phyloP scores from a whole-genome alignment of 129 eudicot species.

The Glebionis coronaria region DNA sequence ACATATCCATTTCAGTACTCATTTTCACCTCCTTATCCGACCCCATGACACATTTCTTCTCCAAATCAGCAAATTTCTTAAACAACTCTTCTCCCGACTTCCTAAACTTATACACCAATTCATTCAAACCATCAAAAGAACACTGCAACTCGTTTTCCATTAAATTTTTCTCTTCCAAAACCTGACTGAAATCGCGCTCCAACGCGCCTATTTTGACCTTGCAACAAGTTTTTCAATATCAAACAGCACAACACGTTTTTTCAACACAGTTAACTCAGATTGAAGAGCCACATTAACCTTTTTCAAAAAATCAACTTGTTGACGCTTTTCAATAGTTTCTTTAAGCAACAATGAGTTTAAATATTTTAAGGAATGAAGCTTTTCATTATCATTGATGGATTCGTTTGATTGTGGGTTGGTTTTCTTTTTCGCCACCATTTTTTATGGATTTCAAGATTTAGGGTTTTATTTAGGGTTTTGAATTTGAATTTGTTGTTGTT shows the following conservation, averaged over 20 bases:
- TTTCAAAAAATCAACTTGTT: slow-evolving; percentile 52
- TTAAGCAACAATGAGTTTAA: slow-evolving; percentile 61
- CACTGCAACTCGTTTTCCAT: slow-evolving; percentile 38
- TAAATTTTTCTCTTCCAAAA: slow-evolving; percentile 37
- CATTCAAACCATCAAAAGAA: slow-evolving; percentile 38
- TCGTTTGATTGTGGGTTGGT: slow-evolving; percentile 33
- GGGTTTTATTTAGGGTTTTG: no score
- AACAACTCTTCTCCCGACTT: slow-evolving; percentile 39
- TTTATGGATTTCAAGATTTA: no score
- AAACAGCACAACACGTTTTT: slow-evolving; percentile 31
- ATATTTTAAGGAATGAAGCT: slow-evolving; percentile 52
- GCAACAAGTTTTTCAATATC: slow-evolving; percentile 45
- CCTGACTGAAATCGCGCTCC: slow-evolving; percentile 41
- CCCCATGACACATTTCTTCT: slow-evolving; percentile 38
- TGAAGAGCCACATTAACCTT: slow-evolving; percentile 42
- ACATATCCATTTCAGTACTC: slow-evolving; percentile 29
- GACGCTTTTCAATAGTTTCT: slow-evolving; percentile 71
- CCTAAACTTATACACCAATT: slow-evolving; percentile 36
- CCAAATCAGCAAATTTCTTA: slow-evolving; percentile 43
- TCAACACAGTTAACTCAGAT: slow-evolving; percentile 46
- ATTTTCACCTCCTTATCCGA: slow-evolving; percentile 37
- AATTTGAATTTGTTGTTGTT: no score
- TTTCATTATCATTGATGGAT: slow-evolving; percentile 43
- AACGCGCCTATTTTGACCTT: slow-evolving; percentile 23
- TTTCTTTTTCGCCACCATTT: slow-evolving; percentile 66